Conservation (phyloP, 2,329 filamentous ascomycete species). For the Colletotrichum ledebouriae region DNA sequence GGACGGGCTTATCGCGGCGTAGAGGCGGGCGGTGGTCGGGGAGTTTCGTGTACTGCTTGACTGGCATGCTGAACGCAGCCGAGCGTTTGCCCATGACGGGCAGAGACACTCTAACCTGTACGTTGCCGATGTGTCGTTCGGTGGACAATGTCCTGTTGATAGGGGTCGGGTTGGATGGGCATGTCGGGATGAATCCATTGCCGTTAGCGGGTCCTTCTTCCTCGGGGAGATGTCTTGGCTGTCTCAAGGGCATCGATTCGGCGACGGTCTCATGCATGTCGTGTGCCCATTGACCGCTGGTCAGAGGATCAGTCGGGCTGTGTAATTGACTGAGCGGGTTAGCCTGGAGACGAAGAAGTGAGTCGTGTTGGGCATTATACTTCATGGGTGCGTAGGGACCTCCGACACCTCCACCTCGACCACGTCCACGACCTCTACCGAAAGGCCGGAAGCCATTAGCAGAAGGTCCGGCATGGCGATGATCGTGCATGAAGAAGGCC, state of each 20-base stretch:
- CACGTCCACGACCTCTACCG: conserved; percentile 74
- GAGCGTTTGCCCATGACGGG: conserved; percentile 78
- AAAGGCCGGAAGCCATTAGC: conserved; percentile 83
- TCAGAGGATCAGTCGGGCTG: conserved; percentile 70
- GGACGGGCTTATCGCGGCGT: conserved; percentile 94
- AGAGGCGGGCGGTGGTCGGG: conserved; percentile 95
- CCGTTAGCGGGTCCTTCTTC: conserved; percentile 68
- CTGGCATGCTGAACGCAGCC: conserved; percentile 79
- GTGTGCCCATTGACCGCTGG: conserved; percentile 87
- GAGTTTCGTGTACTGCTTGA: conserved; percentile 93
- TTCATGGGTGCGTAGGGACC: conserved; percentile 71
- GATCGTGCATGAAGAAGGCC: conserved; percentile 97
- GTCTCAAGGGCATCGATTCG: conserved; percentile 57
- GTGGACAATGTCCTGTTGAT: conserved; percentile 86
- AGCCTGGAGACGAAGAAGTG: conserved; percentile 28
- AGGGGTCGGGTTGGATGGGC: conserved; percentile 70
- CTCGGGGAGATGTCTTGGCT: conserved; percentile 58
- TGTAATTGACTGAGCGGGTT: conserved; percentile 56
- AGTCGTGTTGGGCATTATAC: conserved; percentile 62
- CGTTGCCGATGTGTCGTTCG: conserved; percentile 85
- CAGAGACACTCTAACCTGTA: conserved; percentile 85
- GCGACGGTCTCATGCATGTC: conserved; percentile 88
- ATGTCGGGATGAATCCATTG: conserved; percentile 67
- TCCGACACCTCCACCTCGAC: conserved; percentile 67
- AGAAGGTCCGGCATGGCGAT: conserved; percentile 81